Base-by-base conservation (phyloP, 2,329 filamentous ascomycete genomes). In the Lasiodiplodia citricola region DNA sequence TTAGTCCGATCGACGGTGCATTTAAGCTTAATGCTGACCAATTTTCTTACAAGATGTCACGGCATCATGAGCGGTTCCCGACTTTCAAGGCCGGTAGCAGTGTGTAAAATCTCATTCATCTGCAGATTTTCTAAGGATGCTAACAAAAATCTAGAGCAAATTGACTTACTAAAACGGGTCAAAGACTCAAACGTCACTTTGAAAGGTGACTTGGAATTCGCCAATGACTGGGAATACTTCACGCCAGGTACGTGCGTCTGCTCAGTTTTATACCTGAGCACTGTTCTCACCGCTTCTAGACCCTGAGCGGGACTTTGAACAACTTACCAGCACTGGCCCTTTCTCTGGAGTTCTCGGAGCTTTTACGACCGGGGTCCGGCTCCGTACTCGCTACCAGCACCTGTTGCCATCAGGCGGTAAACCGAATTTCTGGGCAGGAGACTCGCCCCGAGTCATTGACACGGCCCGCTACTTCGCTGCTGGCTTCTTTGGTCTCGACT, bases 11-110 rank as follows among this genome's bases (percentile, higher is more conserved):
- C 28, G 28, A 28, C 28, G 28, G 8, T 35, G 31, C 16, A 14
- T 44, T 44, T 14, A 18, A 47, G 21, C 21, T 54, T 23, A 54
- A 18, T 1, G 14, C 51, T 54, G 23, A 54, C 23, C 6, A 3
- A 18, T 13, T 14, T 28, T 11, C 4, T 7, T 57, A 66, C 13
- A 18, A 87, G 85, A 84, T 88, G 79, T 85, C 87, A 23, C 82
- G 87, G 51, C 87, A 89, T 78, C 85, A 80, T 25, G 87, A 88
- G 73, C 79, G 87, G 73, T 88, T 87, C 76, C 87, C 87, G 0
- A 88, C 86, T 0, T 75, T 74, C 44, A 81, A 77, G 70, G 83
- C 84, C 51, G 86, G 85, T 35, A 75, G 72, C 58, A 81, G 86
- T 86, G 80, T 66, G 84, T 83, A 63, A 37, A 25, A 2, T 7